Base-by-base conservation (phyloP, 148 eudicot genomes). In the Hydrangea macrophylla region DNA sequence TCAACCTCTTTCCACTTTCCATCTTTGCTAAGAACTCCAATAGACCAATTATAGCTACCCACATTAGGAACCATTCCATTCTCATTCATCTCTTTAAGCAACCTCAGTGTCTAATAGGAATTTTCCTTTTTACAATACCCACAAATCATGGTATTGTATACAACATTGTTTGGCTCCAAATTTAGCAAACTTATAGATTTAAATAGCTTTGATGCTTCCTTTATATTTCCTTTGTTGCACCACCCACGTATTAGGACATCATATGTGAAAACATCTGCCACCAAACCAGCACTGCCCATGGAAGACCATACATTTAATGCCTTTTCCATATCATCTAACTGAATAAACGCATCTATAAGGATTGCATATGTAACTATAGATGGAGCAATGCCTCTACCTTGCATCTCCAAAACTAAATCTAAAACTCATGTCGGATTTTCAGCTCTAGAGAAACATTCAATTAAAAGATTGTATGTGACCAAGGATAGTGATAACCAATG, bases 91-190 rank as follows among this genome's bases (percentile, higher is more conserved):
- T 87, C 86, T 62, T 70, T 79, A 17, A 89, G 36, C 72, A 87
- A 73, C 70, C 79, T 81, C 72, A 89, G 62, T 40, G 96, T 90
- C 79, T 83, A 83, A 54, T 75, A 89, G 32, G 88, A 75, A 75
- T 75, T 85, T 42, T 82, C 84, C 74, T 89, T 88, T 60, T 76
- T 83, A 76, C 92, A 87, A 66, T 89, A 87, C 32, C 96, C 96
- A 72, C 73, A 63, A 42, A 89, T 79, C 89, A 89, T 79, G 31
- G 76, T 85, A 73, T 89, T 83, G 62, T 86, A 85, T 62, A 89
- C 83, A 18, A 89, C 85, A 74, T 87, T 76, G 72, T 78, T 89
- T 22, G 92, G 96, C 71, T 76, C 58, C 67, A 89, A 55, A 71
- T 61, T 31, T 74, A 58, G 76, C 64, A 58, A 80, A 56, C 48